These are phyloP conservation scores for Catharanthus roseus DNA, from an alignment of 257 asterid genomes.

Conservation along the genomic window DNA sequence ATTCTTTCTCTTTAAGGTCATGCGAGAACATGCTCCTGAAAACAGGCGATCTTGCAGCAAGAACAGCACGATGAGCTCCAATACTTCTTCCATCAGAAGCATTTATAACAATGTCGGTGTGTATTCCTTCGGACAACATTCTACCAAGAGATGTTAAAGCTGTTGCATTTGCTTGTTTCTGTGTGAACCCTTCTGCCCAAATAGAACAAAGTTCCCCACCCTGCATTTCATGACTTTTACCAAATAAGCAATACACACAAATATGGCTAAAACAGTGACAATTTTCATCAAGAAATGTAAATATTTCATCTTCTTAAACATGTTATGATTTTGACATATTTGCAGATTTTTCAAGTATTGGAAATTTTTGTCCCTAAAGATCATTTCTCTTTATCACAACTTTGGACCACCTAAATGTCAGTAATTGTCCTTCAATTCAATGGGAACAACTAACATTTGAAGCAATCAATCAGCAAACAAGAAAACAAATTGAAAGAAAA, in stretches of 20 bases:
- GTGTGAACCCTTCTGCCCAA: conserved; percentile 49
- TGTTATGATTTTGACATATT: neutral
- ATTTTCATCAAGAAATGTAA: neutral
- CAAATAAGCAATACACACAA: neutral
- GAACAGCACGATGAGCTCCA: conserved; percentile 83
- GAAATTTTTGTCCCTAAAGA: neutral
- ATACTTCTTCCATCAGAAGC: conserved; percentile 70
- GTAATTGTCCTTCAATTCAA: neutral
- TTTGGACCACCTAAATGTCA: neutral
- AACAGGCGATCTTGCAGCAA: conserved; percentile 85
- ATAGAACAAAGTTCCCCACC: conserved; percentile 60
- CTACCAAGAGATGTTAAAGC: conserved; percentile 67
- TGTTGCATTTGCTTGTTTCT: conserved; percentile 37
- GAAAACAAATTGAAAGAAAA: neutral
- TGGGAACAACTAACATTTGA: neutral
- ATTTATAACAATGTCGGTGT: conserved; percentile 72
- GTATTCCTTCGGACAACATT: conserved; percentile 80
- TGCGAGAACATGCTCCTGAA: conserved; percentile 93
- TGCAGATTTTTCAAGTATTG: neutral
- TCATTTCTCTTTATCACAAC: neutral
- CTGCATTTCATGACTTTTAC: conserved; percentile 27
- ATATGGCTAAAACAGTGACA: neutral
- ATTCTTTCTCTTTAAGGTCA: conserved; percentile 74
- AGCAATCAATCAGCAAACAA: neutral
- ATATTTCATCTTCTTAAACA: neutral